Evolutionary conservation across 2,329 filamentous ascomycete species (phyloP).

Genomic region (Neofusicoccum cordaticola): DNA sequence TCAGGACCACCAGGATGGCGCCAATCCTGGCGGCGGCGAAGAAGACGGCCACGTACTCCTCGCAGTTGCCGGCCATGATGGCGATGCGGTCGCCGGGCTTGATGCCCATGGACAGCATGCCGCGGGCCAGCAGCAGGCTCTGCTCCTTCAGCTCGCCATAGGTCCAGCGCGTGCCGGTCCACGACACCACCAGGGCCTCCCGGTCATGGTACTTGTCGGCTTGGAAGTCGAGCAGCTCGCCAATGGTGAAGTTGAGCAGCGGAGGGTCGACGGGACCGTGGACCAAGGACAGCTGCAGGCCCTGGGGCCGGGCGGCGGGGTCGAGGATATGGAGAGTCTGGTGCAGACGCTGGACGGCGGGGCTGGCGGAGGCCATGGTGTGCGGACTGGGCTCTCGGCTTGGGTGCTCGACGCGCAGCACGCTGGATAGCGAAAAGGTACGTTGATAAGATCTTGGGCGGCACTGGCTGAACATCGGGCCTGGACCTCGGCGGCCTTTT

Average conservation of each 20-base stretch:
- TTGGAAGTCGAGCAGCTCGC: constrained; percentile 70
- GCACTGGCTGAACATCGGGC: background rate
- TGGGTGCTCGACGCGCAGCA: background rate
- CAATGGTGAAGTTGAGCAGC: constrained; percentile 68
- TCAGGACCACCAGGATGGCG: constrained; percentile 66
- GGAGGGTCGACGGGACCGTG: constrained; percentile 67
- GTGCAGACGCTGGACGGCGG: constrained; percentile 12
- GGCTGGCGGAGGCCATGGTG: constrained; percentile 3
- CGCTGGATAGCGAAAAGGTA: background rate
- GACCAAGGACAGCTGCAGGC: constrained; percentile 51
- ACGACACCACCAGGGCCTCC: constrained; percentile 66
- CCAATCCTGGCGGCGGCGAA: constrained; percentile 61
- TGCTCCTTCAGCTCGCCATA: constrained; percentile 47
- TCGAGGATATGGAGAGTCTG: constrained; percentile 12
- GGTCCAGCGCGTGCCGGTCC: constrained; percentile 72
- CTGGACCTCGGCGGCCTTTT: background rate
- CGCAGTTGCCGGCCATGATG: constrained; percentile 67
- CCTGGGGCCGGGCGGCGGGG: constrained; percentile 6
- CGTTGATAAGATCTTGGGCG: background rate
- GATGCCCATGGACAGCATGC: constrained; percentile 63
- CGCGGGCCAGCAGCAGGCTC: constrained; percentile 39
- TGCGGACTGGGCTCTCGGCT: background rate
- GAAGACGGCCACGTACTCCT: constrained; percentile 63
- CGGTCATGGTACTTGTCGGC: constrained; percentile 57
- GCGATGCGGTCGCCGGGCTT: constrained; percentile 67